Conservation (phyloP, 2,329 filamentous ascomycete genomes). For the Alternaria brassicae region DNA sequence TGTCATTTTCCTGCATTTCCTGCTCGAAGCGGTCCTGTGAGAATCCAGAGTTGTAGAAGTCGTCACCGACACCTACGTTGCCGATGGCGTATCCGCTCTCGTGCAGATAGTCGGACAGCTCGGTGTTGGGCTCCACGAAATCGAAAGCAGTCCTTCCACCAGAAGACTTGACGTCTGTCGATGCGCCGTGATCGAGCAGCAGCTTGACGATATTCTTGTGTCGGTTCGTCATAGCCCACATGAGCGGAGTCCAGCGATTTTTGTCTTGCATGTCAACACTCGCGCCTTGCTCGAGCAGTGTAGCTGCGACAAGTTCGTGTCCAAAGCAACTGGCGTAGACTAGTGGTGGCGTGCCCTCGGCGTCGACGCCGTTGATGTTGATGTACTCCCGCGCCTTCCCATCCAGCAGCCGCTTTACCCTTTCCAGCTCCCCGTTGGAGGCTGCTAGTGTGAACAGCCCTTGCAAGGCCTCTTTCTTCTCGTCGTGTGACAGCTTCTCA, state of each 20-base stretch:
- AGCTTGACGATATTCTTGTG: conserved; percentile 96
- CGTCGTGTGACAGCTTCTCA: conserved; percentile 73
- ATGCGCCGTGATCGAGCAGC: conserved; percentile 89
- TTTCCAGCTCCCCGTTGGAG: conserved; percentile 89
- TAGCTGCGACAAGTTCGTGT: conserved; percentile 85
- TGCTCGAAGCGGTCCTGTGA: conserved; percentile 95
- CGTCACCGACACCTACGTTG: conserved; percentile 78
- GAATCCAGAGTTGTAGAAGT: conserved; percentile 93
- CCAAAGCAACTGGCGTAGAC: conserved; percentile 99
- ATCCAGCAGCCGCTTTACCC: conserved; percentile 76
- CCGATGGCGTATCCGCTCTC: conserved; percentile 93
- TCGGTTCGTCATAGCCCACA: conserved; percentile 99
- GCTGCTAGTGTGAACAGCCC: conserved; percentile 92
- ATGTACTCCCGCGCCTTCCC: conserved; percentile 78
- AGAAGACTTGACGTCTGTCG: conserved; percentile 93
- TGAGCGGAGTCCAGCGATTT: conserved; percentile 96
- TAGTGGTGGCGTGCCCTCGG: conserved; percentile 93
- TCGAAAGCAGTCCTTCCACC: conserved; percentile 94
- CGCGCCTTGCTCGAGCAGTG: conserved; percentile 83
- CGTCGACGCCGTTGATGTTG: conserved; percentile 86
- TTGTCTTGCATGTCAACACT: conserved; percentile 92
- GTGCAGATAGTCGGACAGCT: conserved; percentile 94
- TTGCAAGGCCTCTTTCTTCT: conserved; percentile 84
- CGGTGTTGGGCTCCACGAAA: conserved; percentile 92
- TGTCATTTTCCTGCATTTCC: conserved; percentile 94